Conservation (phyloP, 768 basidiomycete species). For the button mushroom (Agaricus bisporus) region DNA sequence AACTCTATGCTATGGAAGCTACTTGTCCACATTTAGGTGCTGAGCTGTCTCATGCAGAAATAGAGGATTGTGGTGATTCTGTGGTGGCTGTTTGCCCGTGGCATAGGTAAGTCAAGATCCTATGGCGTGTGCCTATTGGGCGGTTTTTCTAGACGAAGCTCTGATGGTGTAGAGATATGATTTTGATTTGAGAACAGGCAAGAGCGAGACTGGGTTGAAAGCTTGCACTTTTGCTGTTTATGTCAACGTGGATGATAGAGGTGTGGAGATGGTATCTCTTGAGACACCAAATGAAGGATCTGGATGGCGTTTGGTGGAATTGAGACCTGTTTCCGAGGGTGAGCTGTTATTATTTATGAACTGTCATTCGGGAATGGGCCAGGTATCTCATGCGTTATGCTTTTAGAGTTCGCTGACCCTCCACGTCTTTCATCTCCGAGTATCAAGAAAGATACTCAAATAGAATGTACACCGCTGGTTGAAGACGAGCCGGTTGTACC, state of each 20-base stretch:
- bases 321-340: conserved; percentile 73
- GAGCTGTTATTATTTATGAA: not conserved
- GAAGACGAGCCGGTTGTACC: conserved; percentile 47
- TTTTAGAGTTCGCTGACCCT: conserved; percentile 61
- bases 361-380: not conserved
- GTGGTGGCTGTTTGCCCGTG: conserved; percentile 70
- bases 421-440: conserved; percentile 30
- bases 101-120: conserved; percentile 46
- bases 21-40: conserved; percentile 78
- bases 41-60: conserved; percentile 74
- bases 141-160: not conserved
- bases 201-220: conserved; percentile 61
- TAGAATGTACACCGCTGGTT: conserved; percentile 9
- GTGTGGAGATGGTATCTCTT: conserved; percentile 47
- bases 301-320: conserved; percentile 60
- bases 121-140: not conserved
- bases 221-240: conserved; percentile 65
- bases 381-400: not conserved
- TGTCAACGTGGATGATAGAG: conserved; percentile 34
- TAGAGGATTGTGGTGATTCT: conserved; percentile 59
- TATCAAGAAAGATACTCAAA: conserved; percentile 1
- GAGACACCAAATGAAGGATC: conserved; percentile 48
- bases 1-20: conserved; percentile 78
- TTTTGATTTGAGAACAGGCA: conserved; percentile 64
- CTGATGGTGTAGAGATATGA: conserved; percentile 47